Percentiles rank a stretch among this genome's conserved stretches.
phyloP scores from a whole-genome alignment of 352 stramenopile genomes.

The Globisporangium canariense region DNA sequence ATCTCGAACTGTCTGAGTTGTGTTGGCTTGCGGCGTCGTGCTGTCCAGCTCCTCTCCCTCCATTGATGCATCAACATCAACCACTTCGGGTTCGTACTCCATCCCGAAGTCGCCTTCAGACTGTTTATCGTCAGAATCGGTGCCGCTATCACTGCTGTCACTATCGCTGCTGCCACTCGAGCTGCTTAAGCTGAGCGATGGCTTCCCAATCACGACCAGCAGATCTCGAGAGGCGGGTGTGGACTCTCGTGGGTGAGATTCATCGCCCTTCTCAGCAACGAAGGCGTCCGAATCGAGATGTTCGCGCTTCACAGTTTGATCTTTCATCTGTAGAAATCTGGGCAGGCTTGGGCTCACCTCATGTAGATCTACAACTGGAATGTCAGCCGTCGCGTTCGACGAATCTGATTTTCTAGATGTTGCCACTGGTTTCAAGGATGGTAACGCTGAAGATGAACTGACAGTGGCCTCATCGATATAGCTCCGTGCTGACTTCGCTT shows the following conservation, averaged over 20 bases:
- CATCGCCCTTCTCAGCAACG: too few species aligned
- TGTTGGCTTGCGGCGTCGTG: not conserved
- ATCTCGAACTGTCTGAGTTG: too few species aligned
- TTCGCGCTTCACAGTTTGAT: too few species aligned
- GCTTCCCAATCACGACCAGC: not conserved
- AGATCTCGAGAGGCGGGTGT: not conserved
- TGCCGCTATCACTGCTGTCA: conserved; percentile 28
- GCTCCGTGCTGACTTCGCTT: not conserved
- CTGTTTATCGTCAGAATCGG: conserved; percentile 12
- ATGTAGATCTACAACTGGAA: too few species aligned
- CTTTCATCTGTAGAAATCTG: too few species aligned
- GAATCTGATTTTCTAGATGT: too few species aligned
- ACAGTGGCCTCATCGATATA: too few species aligned
- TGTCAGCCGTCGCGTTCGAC: too few species aligned
- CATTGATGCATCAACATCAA: conserved; percentile 4
- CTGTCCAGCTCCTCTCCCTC: not conserved
- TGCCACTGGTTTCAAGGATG: too few species aligned
- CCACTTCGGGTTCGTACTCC: conserved; percentile 2
- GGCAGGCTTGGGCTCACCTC: too few species aligned
- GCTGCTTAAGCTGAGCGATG: conserved; percentile 2
- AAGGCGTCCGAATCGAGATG: too few species aligned
- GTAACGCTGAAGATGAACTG: too few species aligned
- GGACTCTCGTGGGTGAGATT: not conserved
- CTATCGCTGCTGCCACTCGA: conserved; percentile 29
- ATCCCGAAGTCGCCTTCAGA: not conserved